These are phyloP conservation scores for Vitis hybrid DNA, from an alignment of 177 flowering plant species.

Conservation along the genomic window DNA sequence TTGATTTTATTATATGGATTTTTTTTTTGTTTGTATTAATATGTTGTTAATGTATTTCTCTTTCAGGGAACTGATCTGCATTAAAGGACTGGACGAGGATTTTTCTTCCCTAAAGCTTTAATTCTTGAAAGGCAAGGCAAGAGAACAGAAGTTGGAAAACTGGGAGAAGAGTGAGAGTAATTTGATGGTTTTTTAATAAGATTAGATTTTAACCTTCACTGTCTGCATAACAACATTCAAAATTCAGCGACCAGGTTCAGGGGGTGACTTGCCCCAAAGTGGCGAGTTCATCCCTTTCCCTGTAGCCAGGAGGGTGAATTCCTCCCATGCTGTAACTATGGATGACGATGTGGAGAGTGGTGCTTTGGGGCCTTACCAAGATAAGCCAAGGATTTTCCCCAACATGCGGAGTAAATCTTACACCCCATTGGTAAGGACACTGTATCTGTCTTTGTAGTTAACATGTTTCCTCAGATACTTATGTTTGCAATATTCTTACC, in stretches of 20 bases:
- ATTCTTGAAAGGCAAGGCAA: neutral
- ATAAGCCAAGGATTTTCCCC: conserved; percentile 82
- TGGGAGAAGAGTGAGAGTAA: neutral
- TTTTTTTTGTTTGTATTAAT: no score
- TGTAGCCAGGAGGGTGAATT: conserved; percentile 67
- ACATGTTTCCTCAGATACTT: neutral
- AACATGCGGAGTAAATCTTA: conserved; percentile 78
- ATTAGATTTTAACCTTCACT: neutral
- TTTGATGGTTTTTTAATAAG: neutral
- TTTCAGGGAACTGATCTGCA: no score
- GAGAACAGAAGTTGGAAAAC: neutral
- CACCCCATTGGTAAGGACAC: conserved; percentile 64
- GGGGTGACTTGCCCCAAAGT: conserved; percentile 85
- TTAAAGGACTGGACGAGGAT: no score
- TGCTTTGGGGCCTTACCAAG: conserved; percentile 58
- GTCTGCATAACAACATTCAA: conserved; percentile 33
- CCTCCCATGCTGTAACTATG: conserved; percentile 63
- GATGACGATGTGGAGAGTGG: conserved; percentile 81
- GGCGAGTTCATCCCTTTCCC: conserved; percentile 63
- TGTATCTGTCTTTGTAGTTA: neutral
- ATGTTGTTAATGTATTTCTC: no score
- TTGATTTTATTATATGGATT: no score
- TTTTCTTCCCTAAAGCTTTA: no score
- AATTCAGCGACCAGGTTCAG: conserved; percentile 89
- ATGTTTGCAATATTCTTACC: neutral